These are phyloP conservation scores for Angophora floribunda DNA, from an alignment of 345 rosid genomes.

Conservation along the genomic window DNA sequence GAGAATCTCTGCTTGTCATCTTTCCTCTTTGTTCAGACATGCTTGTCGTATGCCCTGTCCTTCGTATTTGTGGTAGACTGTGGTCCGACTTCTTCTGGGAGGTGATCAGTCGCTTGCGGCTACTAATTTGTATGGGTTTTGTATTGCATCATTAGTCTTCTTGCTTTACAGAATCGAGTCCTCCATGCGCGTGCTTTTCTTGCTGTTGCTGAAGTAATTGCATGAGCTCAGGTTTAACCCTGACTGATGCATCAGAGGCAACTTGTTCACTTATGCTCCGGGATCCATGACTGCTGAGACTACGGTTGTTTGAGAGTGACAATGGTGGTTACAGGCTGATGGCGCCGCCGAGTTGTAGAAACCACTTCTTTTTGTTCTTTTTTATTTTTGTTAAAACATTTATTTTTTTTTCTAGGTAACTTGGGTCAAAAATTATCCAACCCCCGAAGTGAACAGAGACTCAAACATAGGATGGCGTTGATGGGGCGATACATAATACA, in stretches of 20 bases:
- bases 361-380: rapidly evolving
- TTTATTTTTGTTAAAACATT: too few species aligned
- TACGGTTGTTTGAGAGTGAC: neutral
- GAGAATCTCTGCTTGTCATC: conserved; percentile 1
- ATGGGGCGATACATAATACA: neutral
- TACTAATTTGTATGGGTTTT: neutral
- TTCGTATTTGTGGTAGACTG: neutral
- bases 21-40: neutral
- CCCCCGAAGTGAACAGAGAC: neutral
- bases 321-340: neutral
- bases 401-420: neutral
- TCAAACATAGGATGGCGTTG: neutral
- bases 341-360: neutral
- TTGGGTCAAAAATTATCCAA: neutral
- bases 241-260: neutral
- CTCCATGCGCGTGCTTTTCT: neutral
- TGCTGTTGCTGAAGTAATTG: neutral
- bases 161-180: neutral
- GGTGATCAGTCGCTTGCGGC: neutral
- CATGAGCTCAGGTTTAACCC: neutral
- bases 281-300: neutral
- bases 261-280: neutral
- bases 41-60: neutral
- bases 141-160: neutral
- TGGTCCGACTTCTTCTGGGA: neutral